Percentiles rank a stretch among this genome's conserved stretches.
Evolutionary conservation across 1,139 yeast genomes (phyloP).

Genomic region (Suhomyces yuchorum): DNA sequence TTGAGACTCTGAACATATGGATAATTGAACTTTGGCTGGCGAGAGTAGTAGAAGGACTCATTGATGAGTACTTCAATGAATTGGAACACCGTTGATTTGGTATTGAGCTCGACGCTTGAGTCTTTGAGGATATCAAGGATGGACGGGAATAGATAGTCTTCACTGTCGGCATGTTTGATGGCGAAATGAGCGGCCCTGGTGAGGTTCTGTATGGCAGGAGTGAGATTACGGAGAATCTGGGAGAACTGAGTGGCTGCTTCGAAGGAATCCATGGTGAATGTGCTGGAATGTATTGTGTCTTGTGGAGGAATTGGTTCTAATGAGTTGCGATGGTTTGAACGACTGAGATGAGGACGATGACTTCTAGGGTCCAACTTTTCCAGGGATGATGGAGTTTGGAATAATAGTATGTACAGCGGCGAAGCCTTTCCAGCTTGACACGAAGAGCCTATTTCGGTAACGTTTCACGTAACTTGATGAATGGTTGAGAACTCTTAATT

Average conservation of each 20-base stretch:
- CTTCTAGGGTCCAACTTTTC: no score
- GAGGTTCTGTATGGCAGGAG: slow-evolving; percentile 62
- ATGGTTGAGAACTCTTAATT: no score
- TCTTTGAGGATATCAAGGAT: slow-evolving; percentile 67
- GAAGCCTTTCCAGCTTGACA: no score
- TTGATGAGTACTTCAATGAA: slow-evolving; percentile 62
- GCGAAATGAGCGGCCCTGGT: slow-evolving; percentile 62
- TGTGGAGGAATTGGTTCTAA: neutral
- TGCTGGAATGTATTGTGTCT: neutral
- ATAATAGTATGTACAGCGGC: no score
- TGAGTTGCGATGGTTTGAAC: no score
- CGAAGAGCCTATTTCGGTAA: no score
- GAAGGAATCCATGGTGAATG: slow-evolving; percentile 65
- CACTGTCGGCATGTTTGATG: slow-evolving; percentile 57
- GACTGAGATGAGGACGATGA: no score
- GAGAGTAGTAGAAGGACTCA: slow-evolving; percentile 37
- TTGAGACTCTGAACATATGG: slow-evolving; percentile 53
- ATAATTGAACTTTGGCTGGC: slow-evolving; percentile 35
- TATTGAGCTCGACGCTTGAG: slow-evolving; percentile 52
- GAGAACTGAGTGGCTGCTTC: slow-evolving; percentile 73
- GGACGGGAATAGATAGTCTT: slow-evolving; percentile 73
- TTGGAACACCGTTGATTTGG: slow-evolving; percentile 66
- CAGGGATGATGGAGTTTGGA: no score
- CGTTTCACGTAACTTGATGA: no score
- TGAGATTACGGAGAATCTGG: slow-evolving; percentile 59